A percentile compares a stretch with the other conserved stretches of the same genome.
Evolutionary conservation across 192 early-diverging fungal genomes (phyloP).

Genomic region (Piromyces sp.): DNA sequence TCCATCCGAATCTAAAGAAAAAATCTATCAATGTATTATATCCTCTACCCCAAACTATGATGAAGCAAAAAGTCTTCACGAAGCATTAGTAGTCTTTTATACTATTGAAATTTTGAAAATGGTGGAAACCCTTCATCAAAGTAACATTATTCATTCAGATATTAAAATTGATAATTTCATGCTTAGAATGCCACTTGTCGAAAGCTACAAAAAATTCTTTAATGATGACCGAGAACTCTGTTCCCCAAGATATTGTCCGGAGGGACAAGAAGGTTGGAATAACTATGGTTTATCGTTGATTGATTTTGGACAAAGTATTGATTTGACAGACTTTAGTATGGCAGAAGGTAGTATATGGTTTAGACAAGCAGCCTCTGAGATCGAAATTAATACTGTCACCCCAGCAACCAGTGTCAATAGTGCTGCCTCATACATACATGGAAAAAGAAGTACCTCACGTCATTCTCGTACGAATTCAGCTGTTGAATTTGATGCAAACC

Average conservation of each 20-base stretch:
- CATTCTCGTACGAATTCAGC: background rate
- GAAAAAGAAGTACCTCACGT: slow-evolving; percentile 8
- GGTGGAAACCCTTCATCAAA: slow-evolving; percentile 19
- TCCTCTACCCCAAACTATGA: background rate
- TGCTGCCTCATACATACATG: slow-evolving; percentile 1
- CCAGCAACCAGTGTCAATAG: background rate
- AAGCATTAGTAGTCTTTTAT: slow-evolving; percentile 25
- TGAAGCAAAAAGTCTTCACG: slow-evolving; percentile 4
- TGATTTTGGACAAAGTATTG: slow-evolving; percentile 19
- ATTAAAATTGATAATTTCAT: slow-evolving; percentile 26
- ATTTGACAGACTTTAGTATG: slow-evolving; percentile 1
- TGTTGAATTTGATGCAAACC: background rate
- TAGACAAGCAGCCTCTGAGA: background rate
- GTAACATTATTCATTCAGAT: slow-evolving; percentile 28
- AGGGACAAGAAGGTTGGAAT: slow-evolving; percentile 20
- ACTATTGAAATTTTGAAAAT: slow-evolving; percentile 20
- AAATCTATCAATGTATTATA: background rate
- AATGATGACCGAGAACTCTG: slow-evolving; percentile 6
- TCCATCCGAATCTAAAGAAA: background rate
- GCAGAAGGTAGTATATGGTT: background rate
- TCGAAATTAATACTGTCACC: no score
- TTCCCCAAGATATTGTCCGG: slow-evolving; percentile 13
- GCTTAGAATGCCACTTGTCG: slow-evolving; percentile 1
- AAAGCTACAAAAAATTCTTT: slow-evolving; percentile 3
- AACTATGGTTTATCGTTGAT: slow-evolving; percentile 13